Base-by-base conservation (phyloP, 1,284 basidiomycete genomes). In the Tilletia setariae region DNA sequence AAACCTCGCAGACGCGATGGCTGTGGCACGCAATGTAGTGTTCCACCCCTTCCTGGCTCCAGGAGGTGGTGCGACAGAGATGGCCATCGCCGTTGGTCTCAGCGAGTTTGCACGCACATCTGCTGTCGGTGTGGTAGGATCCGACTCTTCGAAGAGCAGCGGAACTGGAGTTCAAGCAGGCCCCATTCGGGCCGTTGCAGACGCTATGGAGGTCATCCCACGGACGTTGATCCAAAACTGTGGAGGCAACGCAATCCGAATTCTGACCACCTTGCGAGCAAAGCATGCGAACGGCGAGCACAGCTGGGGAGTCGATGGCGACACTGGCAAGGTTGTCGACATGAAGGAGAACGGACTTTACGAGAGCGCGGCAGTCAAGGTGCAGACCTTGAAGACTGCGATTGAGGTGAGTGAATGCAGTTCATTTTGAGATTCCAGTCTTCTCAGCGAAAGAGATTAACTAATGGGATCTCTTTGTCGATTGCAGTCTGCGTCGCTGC, bases 181-280 rank as follows among this genome's bases (percentile, higher is more conserved):
- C 85, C 93, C 94, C 6, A 94, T 91, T 85, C 86, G 90, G 68
- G 94, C 94, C 30, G 93, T 98, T 2, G 91, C 91, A 0, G 95
- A 98, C 77, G 94, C 95, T 30, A 90, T 98, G 88, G 94, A 98
- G 84, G 93, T 98, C 65, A 96, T 99, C 74, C 96, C 95, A 2
- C 86, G 94, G 68, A 98, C 94, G 30, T 85, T 99, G 72, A 90
- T 95, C 19, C 94, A 98, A 84, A 98, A 99, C 84, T 90, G 90
- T 67, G 94, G 95, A 30, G 95, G 94, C 1, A 98, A 98, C 83
- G 91, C 90, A 6, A 97, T 98, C 77, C 87, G 94, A 70, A 90
- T 91, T 11, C 84, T 98, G 80, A 98, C 96, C 0, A 92, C 94
- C 83, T 86, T 98, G 68, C 76, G 74, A 23, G 95, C 95, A 1